Percentiles rank a stretch among this genome's conserved stretches.
phyloP scores from a whole-genome alignment of 129 eudicot genomes.

The Flaveria sonorensis region DNA sequence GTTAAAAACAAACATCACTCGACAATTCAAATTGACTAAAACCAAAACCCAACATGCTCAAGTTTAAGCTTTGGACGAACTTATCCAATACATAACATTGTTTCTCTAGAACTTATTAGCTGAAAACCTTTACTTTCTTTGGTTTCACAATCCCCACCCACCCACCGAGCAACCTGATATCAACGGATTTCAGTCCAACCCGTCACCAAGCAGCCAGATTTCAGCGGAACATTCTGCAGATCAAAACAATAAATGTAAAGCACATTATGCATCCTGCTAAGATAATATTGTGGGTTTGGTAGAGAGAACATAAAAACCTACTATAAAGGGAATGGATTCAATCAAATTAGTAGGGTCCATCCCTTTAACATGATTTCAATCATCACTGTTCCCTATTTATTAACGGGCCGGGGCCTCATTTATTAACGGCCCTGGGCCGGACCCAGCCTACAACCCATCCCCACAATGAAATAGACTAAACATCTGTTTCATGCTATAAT shows the following conservation, averaged over 20 bases:
- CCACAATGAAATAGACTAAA: not conserved
- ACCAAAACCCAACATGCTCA: not conserved
- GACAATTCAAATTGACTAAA: not conserved
- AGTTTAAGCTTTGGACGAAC: not conserved
- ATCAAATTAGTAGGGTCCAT: slow-evolving; percentile 14
- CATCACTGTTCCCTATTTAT: not conserved
- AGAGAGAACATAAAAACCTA: not conserved
- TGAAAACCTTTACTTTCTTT: not conserved
- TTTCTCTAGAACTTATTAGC: not conserved
- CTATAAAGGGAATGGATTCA: slow-evolving; percentile 4
- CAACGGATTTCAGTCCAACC: not conserved
- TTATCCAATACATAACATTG: not conserved
- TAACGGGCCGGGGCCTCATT: not conserved
- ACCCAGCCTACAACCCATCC: not conserved
- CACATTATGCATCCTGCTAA: slow-evolving; percentile 16
- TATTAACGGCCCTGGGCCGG: not conserved
- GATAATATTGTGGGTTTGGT: not conserved
- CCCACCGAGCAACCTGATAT: not conserved
- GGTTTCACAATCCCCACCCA: not conserved
- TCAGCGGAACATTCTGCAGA: slow-evolving; percentile 26
- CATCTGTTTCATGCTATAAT: not conserved
- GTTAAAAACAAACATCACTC: not conserved
- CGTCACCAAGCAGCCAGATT: slow-evolving; percentile 4
- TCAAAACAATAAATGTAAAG: slow-evolving; percentile 19
- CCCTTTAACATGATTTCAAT: slow-evolving; percentile 7